Conservation (phyloP, 1,284 basidiomycete species). For the Ceratobasidium sp. region DNA sequence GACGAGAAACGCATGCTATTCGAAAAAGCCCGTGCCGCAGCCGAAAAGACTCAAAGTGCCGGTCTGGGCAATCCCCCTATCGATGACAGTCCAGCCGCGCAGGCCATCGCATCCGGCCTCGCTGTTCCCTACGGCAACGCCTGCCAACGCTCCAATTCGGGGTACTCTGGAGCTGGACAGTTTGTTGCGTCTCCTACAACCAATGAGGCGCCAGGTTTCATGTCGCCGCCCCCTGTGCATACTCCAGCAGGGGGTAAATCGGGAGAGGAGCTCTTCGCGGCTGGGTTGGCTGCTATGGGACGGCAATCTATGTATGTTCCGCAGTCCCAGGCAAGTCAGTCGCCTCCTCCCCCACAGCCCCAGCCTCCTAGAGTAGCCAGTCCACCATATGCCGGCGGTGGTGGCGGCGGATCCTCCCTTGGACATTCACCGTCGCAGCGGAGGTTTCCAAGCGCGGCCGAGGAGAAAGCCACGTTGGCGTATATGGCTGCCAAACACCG, state of each 20-base stretch:
- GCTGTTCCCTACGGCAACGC: slow-evolving; percentile 23
- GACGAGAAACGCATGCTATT: slow-evolving; percentile 64
- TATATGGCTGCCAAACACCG: slow-evolving; percentile 39
- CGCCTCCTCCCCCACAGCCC: slow-evolving; percentile 14
- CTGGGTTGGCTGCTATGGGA: slow-evolving; percentile 42
- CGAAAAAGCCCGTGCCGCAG: slow-evolving; percentile 73
- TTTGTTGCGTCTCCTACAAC: neutral
- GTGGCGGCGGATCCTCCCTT: neutral
- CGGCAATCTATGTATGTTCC: slow-evolving; percentile 33
- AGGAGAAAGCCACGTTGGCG: slow-evolving; percentile 34
- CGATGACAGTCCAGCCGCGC: slow-evolving; percentile 20
- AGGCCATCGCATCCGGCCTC: neutral
- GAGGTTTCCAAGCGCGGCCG: slow-evolving; percentile 25
- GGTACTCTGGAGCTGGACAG: slow-evolving; percentile 15
- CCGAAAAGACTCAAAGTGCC: slow-evolving; percentile 63
- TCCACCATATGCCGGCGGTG: slow-evolving; percentile 1
- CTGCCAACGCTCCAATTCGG: slow-evolving; percentile 22
- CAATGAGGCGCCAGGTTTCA: neutral
- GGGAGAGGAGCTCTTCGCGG: slow-evolving; percentile 33
- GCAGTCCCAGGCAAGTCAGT: neutral
- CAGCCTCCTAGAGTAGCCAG: neutral
- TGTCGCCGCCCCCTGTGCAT: neutral
- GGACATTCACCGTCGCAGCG: slow-evolving; percentile 16
- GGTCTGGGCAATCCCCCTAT: slow-evolving; percentile 19
- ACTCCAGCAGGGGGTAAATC: slow-evolving; percentile 32